Percentiles rank a stretch among this genome's conserved stretches.
Conservation (phyloP, 495 filamentous ascomycete genomes). For the Annulohypoxylon moriforme region DNA sequence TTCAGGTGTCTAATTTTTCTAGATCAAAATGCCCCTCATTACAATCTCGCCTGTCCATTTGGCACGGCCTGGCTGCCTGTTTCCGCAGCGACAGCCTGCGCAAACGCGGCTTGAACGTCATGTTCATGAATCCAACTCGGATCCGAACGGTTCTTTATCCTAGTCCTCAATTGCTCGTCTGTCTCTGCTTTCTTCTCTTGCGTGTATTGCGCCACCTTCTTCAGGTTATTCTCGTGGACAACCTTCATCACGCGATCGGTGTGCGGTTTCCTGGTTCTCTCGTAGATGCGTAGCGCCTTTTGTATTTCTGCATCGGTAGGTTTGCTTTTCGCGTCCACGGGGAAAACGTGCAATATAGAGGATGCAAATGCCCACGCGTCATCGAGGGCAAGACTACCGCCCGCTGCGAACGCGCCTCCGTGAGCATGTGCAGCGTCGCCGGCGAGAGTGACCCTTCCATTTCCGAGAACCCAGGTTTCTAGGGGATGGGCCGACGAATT, state of each 20-base stretch:
- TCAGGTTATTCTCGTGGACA: slow-evolving; percentile 54
- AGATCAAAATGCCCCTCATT: background rate
- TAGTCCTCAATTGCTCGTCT: slow-evolving; percentile 52
- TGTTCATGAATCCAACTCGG: slow-evolving; percentile 62
- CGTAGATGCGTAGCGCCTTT: slow-evolving; percentile 54
- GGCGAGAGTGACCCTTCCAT: slow-evolving; percentile 54
- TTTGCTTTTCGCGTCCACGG: slow-evolving; percentile 19
- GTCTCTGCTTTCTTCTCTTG: slow-evolving; percentile 46
- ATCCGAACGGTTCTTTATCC: slow-evolving; percentile 52
- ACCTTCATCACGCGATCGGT: slow-evolving; percentile 54
- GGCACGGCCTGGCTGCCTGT: background rate
- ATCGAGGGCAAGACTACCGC: slow-evolving; percentile 63
- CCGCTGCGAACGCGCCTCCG: slow-evolving; percentile 62
- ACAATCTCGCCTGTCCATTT: slow-evolving; percentile 9
- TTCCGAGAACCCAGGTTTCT: slow-evolving; percentile 56
- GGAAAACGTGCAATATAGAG: slow-evolving; percentile 42
- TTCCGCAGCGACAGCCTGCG: slow-evolving; percentile 4
- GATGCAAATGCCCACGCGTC: slow-evolving; percentile 54
- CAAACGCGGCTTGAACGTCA: slow-evolving; percentile 58
- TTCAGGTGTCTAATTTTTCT: too few relatives aligned
- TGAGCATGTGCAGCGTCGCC: slow-evolving; percentile 65
- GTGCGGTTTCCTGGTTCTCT: slow-evolving; percentile 56
- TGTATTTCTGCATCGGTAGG: slow-evolving; percentile 42
- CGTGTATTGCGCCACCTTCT: slow-evolving; percentile 37
- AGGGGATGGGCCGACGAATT: slow-evolving; percentile 57